These are phyloP conservation scores for Hagleromyces aurorensis DNA, from an alignment of 805 yeast genomes.

Conservation along the genomic window DNA sequence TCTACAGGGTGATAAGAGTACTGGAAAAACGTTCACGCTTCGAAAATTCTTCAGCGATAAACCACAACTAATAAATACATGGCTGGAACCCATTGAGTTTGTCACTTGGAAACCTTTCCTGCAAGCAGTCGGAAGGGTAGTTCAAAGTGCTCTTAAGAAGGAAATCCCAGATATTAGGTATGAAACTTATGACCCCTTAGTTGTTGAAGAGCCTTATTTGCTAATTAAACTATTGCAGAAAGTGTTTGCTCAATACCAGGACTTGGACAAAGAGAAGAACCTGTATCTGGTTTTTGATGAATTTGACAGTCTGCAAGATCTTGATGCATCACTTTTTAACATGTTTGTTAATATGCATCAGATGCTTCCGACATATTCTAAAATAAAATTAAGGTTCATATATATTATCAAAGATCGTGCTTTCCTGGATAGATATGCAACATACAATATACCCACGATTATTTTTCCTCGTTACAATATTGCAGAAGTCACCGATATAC, in stretches of 20 bases:
- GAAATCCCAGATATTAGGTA: constrained; percentile 9
- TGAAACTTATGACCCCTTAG: constrained; percentile 20
- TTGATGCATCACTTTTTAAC: constrained; percentile 24
- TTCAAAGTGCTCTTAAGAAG: constrained; percentile 14
- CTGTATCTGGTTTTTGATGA: constrained; percentile 27
- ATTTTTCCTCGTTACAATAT: constrained; percentile 26
- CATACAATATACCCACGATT: constrained; percentile 23
- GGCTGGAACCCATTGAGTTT: constrained; percentile 24
- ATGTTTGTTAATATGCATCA: constrained; percentile 25
- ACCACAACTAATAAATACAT: constrained; percentile 10
- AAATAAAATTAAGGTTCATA: constrained; percentile 21
- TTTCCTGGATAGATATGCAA: constrained; percentile 22
- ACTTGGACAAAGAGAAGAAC: constrained; percentile 6
- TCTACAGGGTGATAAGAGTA: constrained; percentile 24
- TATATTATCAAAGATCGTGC: constrained; percentile 19
- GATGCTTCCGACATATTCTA: constrained; percentile 12
- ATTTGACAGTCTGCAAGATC: constrained; percentile 27
- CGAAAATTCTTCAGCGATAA: constrained; percentile 13
- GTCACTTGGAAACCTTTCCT: constrained; percentile 29
- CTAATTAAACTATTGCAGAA: constrained; percentile 18
- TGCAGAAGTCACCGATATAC: constrained; percentile 18
- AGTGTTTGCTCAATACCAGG: constrained; percentile 9
- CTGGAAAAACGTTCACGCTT: constrained; percentile 26
- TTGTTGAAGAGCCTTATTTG: constrained; percentile 26
- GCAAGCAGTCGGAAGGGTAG: constrained; percentile 23